Evolutionary conservation across 495 filamentous ascomycete species (phyloP).

Genomic region (Penicillium riverlandense): DNA sequence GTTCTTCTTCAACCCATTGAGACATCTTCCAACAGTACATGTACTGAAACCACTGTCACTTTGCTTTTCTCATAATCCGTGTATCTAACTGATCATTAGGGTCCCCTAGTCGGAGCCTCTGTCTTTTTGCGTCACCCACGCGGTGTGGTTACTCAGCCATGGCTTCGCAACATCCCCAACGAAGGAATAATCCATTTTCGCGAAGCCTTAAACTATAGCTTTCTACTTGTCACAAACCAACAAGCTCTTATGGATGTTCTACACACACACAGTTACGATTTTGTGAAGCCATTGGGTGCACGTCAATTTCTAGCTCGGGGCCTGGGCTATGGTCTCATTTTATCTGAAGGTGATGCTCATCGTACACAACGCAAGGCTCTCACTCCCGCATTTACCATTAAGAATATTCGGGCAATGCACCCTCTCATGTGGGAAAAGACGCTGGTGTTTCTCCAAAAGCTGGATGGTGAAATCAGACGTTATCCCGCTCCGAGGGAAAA

Average conservation of each 20-base stretch:
- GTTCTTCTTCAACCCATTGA: slow-evolving; percentile 61
- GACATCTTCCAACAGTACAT: slow-evolving; percentile 51
- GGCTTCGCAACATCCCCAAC: slow-evolving; percentile 72
- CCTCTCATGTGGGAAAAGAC: slow-evolving; percentile 68
- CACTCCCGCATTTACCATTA: slow-evolving; percentile 76
- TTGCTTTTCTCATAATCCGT: no score
- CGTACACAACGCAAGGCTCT: slow-evolving; percentile 63
- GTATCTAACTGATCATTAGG: slow-evolving; percentile 15
- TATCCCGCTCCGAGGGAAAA: slow-evolving; percentile 29
- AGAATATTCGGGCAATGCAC: slow-evolving; percentile 78
- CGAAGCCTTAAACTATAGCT: slow-evolving; percentile 25
- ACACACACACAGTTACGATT: slow-evolving; percentile 47
- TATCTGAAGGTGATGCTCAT: slow-evolving; percentile 79
- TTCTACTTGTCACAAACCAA: slow-evolving; percentile 34
- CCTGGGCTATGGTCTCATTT: slow-evolving; percentile 68
- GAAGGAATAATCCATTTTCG: slow-evolving; percentile 78
- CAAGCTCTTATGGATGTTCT: slow-evolving; percentile 47
- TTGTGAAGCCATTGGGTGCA: slow-evolving; percentile 40
- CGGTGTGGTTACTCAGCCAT: slow-evolving; percentile 54
- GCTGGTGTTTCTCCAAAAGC: slow-evolving; percentile 26
- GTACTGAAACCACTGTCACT: slow-evolving; percentile 21
- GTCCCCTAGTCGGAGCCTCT: slow-evolving; percentile 47
- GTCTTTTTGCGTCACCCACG: slow-evolving; percentile 50
- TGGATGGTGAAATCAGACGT: slow-evolving; percentile 31
- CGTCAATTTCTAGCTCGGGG: slow-evolving; percentile 55